Evolutionary conservation across 192 early-diverging fungal genomes (phyloP).

Genomic region (Podila epicladia): DNA sequence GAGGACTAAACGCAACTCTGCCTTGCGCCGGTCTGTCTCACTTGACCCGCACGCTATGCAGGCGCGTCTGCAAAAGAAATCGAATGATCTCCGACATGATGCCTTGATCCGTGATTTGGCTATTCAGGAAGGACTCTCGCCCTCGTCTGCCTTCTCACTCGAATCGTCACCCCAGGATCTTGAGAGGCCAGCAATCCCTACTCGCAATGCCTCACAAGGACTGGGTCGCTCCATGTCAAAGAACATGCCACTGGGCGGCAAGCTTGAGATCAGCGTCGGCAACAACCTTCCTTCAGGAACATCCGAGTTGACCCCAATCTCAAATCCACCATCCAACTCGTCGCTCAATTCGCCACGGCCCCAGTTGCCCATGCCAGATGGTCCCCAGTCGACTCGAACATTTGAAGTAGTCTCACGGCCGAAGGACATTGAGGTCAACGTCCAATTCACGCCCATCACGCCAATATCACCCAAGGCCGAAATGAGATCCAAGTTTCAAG

Average conservation of each 20-base stretch:
- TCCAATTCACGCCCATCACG: slow-evolving; percentile 40
- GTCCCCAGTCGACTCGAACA: not conserved
- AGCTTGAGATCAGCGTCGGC: slow-evolving; percentile 39
- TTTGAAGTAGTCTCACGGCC: slow-evolving; percentile 13
- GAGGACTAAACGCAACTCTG: slow-evolving; percentile 32
- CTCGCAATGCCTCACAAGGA: slow-evolving; percentile 36
- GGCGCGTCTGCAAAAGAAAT: slow-evolving; percentile 40
- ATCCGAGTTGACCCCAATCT: slow-evolving; percentile 29
- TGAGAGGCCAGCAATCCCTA: slow-evolving; percentile 35
- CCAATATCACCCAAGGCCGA: slow-evolving; percentile 40
- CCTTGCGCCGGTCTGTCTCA: slow-evolving; percentile 42
- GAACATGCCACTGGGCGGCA: not conserved
- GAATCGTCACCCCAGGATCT: slow-evolving; percentile 42
- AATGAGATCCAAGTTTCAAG: slow-evolving; percentile 39
- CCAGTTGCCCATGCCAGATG: slow-evolving; percentile 18
- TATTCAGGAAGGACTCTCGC: slow-evolving; percentile 23
- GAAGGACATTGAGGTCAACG: slow-evolving; percentile 31
- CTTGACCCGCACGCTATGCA: slow-evolving; percentile 47
- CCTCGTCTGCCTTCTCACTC: slow-evolving; percentile 23
- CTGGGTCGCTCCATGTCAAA: slow-evolving; percentile 37
- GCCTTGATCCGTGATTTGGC: slow-evolving; percentile 28
- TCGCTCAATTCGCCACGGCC: slow-evolving; percentile 1
- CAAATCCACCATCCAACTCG: slow-evolving; percentile 26
- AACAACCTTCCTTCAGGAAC: slow-evolving; percentile 5
- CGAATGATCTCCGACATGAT: slow-evolving; percentile 40